phyloP scores from a whole-genome alignment of 306 rosid genomes.

The Gastrolobium villosum region DNA sequence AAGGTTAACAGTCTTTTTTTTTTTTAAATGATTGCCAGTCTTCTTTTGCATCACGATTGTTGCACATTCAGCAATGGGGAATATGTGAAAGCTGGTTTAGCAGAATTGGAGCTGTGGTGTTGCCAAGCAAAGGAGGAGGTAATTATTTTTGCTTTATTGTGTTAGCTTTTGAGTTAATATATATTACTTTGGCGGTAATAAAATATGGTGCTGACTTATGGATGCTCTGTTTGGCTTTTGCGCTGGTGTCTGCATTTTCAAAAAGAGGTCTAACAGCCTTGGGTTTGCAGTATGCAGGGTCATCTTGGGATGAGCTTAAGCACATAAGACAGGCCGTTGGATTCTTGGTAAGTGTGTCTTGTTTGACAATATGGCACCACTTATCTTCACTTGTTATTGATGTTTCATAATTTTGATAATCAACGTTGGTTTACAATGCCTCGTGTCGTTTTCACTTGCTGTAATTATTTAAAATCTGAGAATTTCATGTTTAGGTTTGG shows the following conservation, averaged over 20 bases:
- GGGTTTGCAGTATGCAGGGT: slow-evolving; percentile 89
- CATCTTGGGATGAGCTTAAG: slow-evolving; percentile 99
- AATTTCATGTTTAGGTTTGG: slow-evolving; percentile 30
- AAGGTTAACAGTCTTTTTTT: slow-evolving; percentile 37
- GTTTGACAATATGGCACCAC: slow-evolving; percentile 36
- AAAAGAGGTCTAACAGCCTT: slow-evolving; percentile 36
- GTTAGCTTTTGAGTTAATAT: slow-evolving; percentile 30
- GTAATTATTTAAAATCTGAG: slow-evolving; percentile 23
- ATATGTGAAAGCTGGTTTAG: slow-evolving; percentile 97
- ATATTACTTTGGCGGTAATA: slow-evolving; percentile 33
- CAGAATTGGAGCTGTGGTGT: slow-evolving; percentile 98
- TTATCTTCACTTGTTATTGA: slow-evolving; percentile 9
- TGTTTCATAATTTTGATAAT: too few relatives aligned
- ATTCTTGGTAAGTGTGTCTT: slow-evolving; percentile 76
- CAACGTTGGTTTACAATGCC: slow-evolving; percentile 30
- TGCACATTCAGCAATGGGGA: slow-evolving; percentile 99
- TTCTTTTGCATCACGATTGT: slow-evolving; percentile 98
- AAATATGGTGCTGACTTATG: slow-evolving; percentile 21
- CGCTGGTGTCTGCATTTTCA: slow-evolving; percentile 25
- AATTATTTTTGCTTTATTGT: slow-evolving; percentile 5
- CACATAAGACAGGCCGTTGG: slow-evolving; percentile 99
- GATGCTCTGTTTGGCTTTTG: slow-evolving; percentile 33
- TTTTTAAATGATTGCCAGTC: slow-evolving; percentile 61
- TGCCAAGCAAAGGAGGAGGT: slow-evolving; percentile 99
- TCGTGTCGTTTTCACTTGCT: slow-evolving; percentile 29